These are phyloP conservation scores for Podospora pseudocomata DNA, from an alignment of 495 filamentous ascomycete genomes.

Conservation along the genomic window DNA sequence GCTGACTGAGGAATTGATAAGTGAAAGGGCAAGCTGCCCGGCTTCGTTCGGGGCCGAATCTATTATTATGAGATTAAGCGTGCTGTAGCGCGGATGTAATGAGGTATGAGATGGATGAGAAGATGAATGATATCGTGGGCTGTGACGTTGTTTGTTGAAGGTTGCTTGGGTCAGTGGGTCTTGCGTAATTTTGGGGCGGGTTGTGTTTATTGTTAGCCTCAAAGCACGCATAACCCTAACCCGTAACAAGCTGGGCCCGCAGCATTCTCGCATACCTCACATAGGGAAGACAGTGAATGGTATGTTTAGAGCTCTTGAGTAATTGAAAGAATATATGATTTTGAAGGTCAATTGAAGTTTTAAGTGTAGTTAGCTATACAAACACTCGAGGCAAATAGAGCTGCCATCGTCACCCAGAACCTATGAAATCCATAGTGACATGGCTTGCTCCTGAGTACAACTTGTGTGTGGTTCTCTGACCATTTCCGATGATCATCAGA, in stretches of 20 bases:
- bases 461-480: too few relatives aligned
- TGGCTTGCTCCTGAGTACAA: too few relatives aligned
- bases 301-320: neutral
- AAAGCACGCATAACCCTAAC: neutral
- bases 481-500: too few relatives aligned
- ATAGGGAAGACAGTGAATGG: neutral
- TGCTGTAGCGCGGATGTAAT: neutral
- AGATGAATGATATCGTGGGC: neutral
- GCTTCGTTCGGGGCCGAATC: neutral
- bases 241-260: neutral
- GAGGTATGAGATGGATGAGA: neutral
- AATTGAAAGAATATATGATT: neutral
- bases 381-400: too few relatives aligned
- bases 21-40: neutral
- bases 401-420: too few relatives aligned
- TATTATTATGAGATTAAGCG: neutral
- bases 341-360: too few relatives aligned
- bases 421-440: too few relatives aligned
- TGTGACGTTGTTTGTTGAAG: neutral
- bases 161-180: neutral
- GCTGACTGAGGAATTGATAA: constrained; percentile 16
- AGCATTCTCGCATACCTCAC: neutral
- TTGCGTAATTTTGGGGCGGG: constrained; percentile 19
- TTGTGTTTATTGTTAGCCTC: neutral
- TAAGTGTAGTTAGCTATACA: too few relatives aligned